These are phyloP conservation scores for Jamesozyma spencerorum DNA, from an alignment of 805 yeast species.

Conservation along the genomic window DNA sequence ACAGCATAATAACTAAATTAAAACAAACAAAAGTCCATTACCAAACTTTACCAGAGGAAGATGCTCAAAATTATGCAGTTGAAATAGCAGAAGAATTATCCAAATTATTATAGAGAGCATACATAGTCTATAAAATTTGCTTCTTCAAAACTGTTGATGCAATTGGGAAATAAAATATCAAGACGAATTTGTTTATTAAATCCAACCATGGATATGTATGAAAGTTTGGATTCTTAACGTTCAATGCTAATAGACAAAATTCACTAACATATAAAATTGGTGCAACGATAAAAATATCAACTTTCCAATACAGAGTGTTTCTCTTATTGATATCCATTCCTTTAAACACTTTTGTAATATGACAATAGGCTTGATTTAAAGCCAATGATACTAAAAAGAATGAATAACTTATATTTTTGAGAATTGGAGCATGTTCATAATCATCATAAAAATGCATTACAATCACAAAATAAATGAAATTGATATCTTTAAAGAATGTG, in stretches of 20 bases:
- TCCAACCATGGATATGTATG: conserved; percentile 21
- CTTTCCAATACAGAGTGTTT: conserved; percentile 12
- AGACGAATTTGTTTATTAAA: conserved; percentile 16
- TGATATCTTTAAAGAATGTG: conserved; percentile 20
- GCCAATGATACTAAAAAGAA: conserved; percentile 21
- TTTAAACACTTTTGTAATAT: conserved; percentile 3
- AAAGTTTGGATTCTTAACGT: conserved; percentile 19
- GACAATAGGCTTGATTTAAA: conserved; percentile 21
- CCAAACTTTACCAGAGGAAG: conserved; percentile 6
- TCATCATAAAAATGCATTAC: conserved; percentile 26
- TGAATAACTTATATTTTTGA: conserved; percentile 26
- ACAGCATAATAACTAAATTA: conserved; percentile 10
- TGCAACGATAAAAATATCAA: conserved; percentile 14
- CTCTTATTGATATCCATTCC: conserved; percentile 1
- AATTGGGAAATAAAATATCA: conserved; percentile 23
- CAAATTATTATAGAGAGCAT: too few relatives aligned
- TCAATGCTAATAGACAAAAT: conserved; percentile 23
- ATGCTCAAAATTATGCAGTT: conserved; percentile 15
- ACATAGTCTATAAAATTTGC: conserved; percentile 5
- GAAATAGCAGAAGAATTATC: conserved; percentile 21
- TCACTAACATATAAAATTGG: conserved; percentile 27
- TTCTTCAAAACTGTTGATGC: conserved; percentile 18
- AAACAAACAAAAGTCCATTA: conserved; percentile 16
- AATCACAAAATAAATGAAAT: conserved; percentile 22
- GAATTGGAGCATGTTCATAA: conserved; percentile 25